phyloP scores from a whole-genome alignment of 257 asterid genomes.

The Rauvolfia tetraphylla region DNA sequence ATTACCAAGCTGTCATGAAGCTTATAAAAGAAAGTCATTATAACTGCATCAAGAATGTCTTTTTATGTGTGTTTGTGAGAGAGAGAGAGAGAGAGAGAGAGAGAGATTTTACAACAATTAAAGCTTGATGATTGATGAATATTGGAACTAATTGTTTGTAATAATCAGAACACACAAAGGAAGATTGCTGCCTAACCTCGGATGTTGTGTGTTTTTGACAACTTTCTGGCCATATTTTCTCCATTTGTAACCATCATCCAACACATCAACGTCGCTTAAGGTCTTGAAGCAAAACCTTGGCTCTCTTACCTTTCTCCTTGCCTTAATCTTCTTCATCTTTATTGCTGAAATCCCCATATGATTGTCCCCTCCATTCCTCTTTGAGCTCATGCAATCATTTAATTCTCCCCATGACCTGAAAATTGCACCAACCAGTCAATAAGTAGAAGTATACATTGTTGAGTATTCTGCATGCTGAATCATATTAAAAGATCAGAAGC shows the following conservation, averaged over 20 bases:
- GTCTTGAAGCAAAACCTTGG: slow-evolving; percentile 97
- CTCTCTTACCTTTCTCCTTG: slow-evolving; percentile 83
- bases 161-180: neutral
- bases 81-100: too few species aligned
- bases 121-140: too few species aligned
- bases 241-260: slow-evolving; percentile 98
- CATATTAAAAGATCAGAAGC: neutral
- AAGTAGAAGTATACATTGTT: neutral
- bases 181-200: slow-evolving; percentile 45
- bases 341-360: slow-evolving; percentile 49
- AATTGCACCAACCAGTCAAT: neutral
- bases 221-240: slow-evolving; percentile 96
- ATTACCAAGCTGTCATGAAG: neutral
- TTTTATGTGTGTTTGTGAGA: neutral
- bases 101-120: neutral
- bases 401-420: slow-evolving; percentile 70
- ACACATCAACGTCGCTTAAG: slow-evolving; percentile 84
- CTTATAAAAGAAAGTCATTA: slow-evolving; percentile 9
- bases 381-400: slow-evolving; percentile 51
- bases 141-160: neutral
- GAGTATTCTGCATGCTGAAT: neutral
- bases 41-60: neutral
- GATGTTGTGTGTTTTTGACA: slow-evolving; percentile 94
- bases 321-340: slow-evolving; percentile 72
- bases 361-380: slow-evolving; percentile 45